These are phyloP conservation scores for Rhizopogon roseolus DNA, from an alignment of 768 basidiomycete genomes.

Conservation along the genomic window DNA sequence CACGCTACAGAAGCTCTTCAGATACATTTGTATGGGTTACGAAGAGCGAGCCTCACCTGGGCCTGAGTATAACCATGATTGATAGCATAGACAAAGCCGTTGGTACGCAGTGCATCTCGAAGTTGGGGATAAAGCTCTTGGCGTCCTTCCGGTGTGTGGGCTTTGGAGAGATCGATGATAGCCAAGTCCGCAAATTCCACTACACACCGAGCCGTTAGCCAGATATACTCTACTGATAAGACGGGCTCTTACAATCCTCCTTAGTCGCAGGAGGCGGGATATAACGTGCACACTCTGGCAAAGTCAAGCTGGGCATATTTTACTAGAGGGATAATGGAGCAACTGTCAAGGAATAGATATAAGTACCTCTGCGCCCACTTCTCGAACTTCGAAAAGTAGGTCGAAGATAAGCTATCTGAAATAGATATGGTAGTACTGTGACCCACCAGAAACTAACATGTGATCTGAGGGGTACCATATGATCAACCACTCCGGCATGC, in stretches of 20 bases:
- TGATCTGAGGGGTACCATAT: too few relatives aligned
- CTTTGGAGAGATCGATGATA: conserved; percentile 1
- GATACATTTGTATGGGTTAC: neutral
- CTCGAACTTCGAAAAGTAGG: too few relatives aligned
- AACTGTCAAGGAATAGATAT: neutral
- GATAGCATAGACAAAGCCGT: conserved; percentile 44
- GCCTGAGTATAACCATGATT: conserved; percentile 42
- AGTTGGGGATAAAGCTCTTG: neutral
- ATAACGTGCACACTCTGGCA: neutral
- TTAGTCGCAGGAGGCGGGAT: neutral
- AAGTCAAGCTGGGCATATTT: neutral
- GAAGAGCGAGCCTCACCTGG: conserved; percentile 24
- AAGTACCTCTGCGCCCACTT: neutral
- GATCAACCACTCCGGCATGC: too few relatives aligned
- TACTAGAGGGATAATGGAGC: neutral
- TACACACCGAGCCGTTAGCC: neutral
- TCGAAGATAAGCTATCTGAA: neutral
- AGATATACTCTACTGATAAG: neutral
- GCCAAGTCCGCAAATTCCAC: conserved; percentile 1
- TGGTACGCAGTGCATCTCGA: neutral
- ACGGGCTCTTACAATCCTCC: neutral
- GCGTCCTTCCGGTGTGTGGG: neutral
- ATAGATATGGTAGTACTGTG: neutral
- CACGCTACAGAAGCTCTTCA: conserved; percentile 22
- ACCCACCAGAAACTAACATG: neutral